A percentile compares a stretch with the other conserved stretches of the same genome.
Evolutionary conservation across 768 basidiomycete species (phyloP).

Genomic region (Termitomyces sp.): DNA sequence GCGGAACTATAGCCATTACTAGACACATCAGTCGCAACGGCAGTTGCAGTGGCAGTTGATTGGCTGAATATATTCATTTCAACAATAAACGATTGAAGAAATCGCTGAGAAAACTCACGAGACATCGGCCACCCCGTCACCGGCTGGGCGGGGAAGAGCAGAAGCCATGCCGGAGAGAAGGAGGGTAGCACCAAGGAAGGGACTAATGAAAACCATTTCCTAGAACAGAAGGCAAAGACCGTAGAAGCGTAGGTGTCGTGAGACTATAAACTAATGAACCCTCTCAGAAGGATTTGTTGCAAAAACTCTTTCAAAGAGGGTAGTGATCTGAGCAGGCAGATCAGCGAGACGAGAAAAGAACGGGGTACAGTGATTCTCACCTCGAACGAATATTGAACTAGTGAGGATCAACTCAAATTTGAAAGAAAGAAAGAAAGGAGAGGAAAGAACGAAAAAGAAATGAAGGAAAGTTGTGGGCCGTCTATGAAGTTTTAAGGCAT

Average conservation of each 20-base stretch:
- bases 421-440: conserved; percentile 32
- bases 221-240: conserved; percentile 28
- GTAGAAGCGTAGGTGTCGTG: conserved; percentile 39
- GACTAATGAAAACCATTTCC: conserved; percentile 58
- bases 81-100: neutral
- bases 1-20: conserved; percentile 8
- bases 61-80: neutral
- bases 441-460: conserved; percentile 24
- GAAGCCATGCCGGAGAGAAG: conserved; percentile 46
- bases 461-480: conserved; percentile 12
- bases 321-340: conserved; percentile 34
- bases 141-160: conserved; percentile 39
- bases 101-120: conserved; percentile 23
- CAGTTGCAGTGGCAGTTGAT: neutral
- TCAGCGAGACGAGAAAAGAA: neutral
- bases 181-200: conserved; percentile 48
- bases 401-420: conserved; percentile 65
- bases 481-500: conserved; percentile 16
- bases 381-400: conserved; percentile 46
- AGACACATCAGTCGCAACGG: neutral
- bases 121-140: conserved; percentile 24
- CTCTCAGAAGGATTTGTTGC: conserved; percentile 57
- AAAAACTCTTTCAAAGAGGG: conserved; percentile 69
- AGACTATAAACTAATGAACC: conserved; percentile 37
- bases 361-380: conserved; percentile 18